phyloP scores from a whole-genome alignment of 805 yeast genomes.

The Metschnikowia shivogae region DNA sequence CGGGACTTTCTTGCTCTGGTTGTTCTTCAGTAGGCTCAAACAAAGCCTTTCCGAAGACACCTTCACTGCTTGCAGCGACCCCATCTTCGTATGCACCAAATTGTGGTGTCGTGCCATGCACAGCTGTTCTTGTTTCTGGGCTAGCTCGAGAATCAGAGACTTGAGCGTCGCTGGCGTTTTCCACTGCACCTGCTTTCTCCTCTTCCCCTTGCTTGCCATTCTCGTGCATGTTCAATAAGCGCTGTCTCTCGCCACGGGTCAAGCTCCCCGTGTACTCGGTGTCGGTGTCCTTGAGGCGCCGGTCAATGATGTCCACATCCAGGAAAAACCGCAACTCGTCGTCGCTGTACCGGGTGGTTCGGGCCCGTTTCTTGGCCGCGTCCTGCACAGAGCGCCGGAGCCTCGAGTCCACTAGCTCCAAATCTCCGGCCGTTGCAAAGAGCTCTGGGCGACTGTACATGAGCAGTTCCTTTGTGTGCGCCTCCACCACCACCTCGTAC shows the following conservation, averaged over 20 bases:
- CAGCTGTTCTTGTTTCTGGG: too few species aligned
- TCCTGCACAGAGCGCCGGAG: constrained; percentile 28
- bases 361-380: not conserved
- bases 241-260: not conserved
- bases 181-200: too few species aligned
- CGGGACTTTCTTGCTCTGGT: too few species aligned
- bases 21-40: too few species aligned
- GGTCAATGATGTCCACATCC: not conserved
- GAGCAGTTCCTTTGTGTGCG: constrained; percentile 50
- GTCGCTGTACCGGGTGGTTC: not conserved
- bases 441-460: constrained; percentile 31
- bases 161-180: too few species aligned
- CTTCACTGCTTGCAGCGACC: not conserved
- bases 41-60: not conserved
- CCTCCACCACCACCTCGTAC: constrained; percentile 41
- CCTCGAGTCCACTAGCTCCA: constrained; percentile 35
- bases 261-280: not conserved
- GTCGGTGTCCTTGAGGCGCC: not conserved
- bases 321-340: not conserved
- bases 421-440: constrained; percentile 19
- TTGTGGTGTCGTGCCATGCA: too few species aligned
- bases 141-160: too few species aligned
- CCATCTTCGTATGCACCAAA: not conserved
- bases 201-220: not conserved
- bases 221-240: not conserved